Conservation (phyloP, 768 basidiomycete species). For the Lanmaoa rubissima region DNA sequence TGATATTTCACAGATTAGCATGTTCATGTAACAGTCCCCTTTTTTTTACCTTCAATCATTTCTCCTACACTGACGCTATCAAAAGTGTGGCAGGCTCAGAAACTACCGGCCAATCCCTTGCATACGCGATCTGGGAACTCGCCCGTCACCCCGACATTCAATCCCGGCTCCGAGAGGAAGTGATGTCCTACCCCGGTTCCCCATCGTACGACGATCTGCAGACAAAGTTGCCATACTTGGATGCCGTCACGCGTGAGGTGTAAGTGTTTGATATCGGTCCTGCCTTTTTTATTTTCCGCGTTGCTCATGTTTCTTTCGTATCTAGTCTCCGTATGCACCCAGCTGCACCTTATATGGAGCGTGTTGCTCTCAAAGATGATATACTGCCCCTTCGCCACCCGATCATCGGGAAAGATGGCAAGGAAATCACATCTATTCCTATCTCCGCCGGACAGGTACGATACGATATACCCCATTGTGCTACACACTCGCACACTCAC, state of each 20-base stretch:
- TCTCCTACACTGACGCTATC: neutral
- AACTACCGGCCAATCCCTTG: slow-evolving; percentile 5
- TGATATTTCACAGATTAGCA: slow-evolving; percentile 5
- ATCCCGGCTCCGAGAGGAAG: neutral
- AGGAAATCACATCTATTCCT: slow-evolving; percentile 1
- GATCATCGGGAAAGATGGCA: neutral
- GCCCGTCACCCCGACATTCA: slow-evolving; percentile 1
- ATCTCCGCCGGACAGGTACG: slow-evolving; percentile 7
- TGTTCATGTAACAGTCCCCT: slow-evolving; percentile 6
- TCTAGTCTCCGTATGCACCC: slow-evolving; percentile 2
- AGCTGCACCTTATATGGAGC: slow-evolving; percentile 1
- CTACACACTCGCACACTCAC: neutral
- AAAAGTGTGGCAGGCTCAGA: slow-evolving; percentile 7
- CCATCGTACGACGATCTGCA: slow-evolving; percentile 7
- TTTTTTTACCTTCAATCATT: neutral
- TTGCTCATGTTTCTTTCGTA: neutral
- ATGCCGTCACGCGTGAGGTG: slow-evolving; percentile 5
- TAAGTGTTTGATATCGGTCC: neutral
- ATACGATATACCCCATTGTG: neutral
- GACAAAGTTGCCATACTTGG: slow-evolving; percentile 7
- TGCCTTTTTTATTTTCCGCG: neutral
- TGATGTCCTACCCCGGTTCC: neutral
- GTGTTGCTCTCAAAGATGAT: slow-evolving; percentile 2
- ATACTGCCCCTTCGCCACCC: slow-evolving; percentile 2
- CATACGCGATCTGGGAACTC: slow-evolving; percentile 9